Conservation (phyloP, 108 stramenopile genomes). For the Pseudonitzschia multiseries region DNA sequence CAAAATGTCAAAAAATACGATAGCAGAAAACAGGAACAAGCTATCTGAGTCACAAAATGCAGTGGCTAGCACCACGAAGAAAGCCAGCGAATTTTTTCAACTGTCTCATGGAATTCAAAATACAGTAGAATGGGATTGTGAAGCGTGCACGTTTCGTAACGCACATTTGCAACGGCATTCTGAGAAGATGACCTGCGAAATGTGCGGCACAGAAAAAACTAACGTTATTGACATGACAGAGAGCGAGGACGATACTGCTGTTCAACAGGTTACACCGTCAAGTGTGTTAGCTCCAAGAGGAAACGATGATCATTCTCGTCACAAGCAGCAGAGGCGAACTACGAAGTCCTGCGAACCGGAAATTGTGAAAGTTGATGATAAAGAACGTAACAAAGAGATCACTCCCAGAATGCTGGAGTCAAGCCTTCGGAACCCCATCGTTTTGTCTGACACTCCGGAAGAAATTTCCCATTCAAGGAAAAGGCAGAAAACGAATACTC, state of each 20-base stretch:
- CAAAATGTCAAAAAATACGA: neutral
- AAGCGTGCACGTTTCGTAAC: constrained; percentile 41
- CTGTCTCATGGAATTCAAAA: neutral
- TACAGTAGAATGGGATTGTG: constrained; percentile 34
- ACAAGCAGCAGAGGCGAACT: neutral
- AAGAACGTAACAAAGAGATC: neutral
- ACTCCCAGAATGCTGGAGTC: neutral
- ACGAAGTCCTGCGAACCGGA: neutral
- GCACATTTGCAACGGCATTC: neutral
- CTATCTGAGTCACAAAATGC: neutral
- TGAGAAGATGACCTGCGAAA: constrained; percentile 24
- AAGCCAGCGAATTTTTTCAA: neutral
- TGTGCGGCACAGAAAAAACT: constrained; percentile 18
- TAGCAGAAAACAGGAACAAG: neutral
- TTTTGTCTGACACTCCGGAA: constrained; percentile 9
- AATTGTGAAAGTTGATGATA: neutral
- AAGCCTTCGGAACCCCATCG: constrained; percentile 13
- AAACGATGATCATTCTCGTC: neutral
- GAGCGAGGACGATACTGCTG: neutral
- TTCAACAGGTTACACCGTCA: constrained; percentile 2
- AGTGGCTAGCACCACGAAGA: neutral
- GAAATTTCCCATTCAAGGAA: constrained; percentile 11
- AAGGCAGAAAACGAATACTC: constrained; percentile 6
- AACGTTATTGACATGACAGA: neutral
- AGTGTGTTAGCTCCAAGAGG: neutral